Base-by-base conservation (phyloP, 2,329 filamentous ascomycete species). In the Macroventuria anomochaeta region DNA sequence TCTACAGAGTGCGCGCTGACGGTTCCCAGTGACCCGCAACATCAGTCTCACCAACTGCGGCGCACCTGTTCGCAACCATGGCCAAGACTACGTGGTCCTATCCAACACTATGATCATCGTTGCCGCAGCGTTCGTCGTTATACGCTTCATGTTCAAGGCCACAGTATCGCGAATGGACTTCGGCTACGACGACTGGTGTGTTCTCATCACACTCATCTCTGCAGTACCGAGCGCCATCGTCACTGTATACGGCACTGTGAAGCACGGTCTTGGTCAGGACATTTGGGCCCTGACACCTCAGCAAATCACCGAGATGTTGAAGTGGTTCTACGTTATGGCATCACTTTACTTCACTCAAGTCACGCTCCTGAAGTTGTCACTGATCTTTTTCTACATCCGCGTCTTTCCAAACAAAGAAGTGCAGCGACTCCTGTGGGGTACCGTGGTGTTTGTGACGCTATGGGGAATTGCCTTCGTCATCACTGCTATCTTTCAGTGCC, bases 201-300 rank as follows among this genome's bases (percentile, higher is more conserved):
- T 74, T 7, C 42, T 72, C 5, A 44, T 61, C 13, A 67, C 65
- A 3, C 39, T 66, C 26, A 44, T 70, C 12, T 34, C 56, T 5
- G 61, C 64, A 7, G 48, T 63, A 10, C 66, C 71, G 5, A 67
- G 62, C 31, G 66, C 69, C 15, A 55, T 72, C 23, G 57, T 72
- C 20, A 70, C 58, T 7, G 62, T 65, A 7, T 57, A 53, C 21
- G 66, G 66, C 7, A 65, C 61, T 18, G 49, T 62, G 8, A 58
- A 58, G 36, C 61, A 67, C 28, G 83, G 82, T 0, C 68, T 84
- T 6, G 81, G 82, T 0, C 75, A 68, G 20, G 81, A 85, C 46
- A 74, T 84, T 23, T 85, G 82, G 82, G 79, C 79, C 0, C 56
- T 85, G 5, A 55, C 67, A 0, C 65, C 72, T 0, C 59, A 71